These are phyloP conservation scores for Lactarius psammicola DNA, from an alignment of 768 basidiomycete genomes.

Conservation along the genomic window DNA sequence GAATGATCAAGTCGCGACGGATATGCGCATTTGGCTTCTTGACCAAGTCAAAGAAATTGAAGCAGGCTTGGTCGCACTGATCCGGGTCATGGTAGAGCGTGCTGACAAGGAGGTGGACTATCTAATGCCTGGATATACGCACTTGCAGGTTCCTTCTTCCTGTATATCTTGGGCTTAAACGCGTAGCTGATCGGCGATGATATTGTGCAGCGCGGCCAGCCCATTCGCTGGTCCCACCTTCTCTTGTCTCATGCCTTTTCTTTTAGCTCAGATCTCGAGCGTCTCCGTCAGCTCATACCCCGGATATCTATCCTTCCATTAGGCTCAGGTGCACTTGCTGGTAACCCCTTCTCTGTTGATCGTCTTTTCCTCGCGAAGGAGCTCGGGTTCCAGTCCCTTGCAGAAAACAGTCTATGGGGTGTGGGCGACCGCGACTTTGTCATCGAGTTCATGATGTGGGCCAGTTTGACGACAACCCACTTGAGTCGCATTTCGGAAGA, in stretches of 20 bases:
- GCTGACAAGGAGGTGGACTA: conserved; percentile 92
- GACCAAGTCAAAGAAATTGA: conserved; percentile 70
- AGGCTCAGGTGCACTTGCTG: conserved; percentile 92
- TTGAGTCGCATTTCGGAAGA: conserved; percentile 95
- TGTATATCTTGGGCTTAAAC: background rate
- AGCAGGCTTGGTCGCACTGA: conserved; percentile 65
- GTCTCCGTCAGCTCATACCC: conserved; percentile 78
- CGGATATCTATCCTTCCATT: conserved; percentile 92
- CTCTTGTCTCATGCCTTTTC: conserved; percentile 94
- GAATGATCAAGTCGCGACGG: conserved; percentile 98
- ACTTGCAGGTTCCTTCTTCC: conserved; percentile 73
- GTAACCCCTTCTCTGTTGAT: conserved; percentile 93
- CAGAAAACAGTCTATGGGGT: conserved; percentile 96
- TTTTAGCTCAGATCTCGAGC: conserved; percentile 85
- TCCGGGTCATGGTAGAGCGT: conserved; percentile 86
- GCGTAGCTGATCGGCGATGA: conserved; percentile 4
- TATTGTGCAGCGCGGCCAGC: conserved; percentile 80
- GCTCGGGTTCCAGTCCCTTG: conserved; percentile 82
- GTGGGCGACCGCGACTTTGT: conserved; percentile 97
- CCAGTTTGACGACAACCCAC: conserved; percentile 88
- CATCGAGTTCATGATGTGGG: conserved; percentile 97
- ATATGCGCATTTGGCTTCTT: conserved; percentile 95
- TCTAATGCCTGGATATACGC: conserved; percentile 94
- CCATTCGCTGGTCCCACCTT: conserved; percentile 98
- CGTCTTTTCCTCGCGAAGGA: conserved; percentile 89